Evolutionary conservation across 306 rosid genomes (phyloP).

Genomic region (Albizia julibrissin): DNA sequence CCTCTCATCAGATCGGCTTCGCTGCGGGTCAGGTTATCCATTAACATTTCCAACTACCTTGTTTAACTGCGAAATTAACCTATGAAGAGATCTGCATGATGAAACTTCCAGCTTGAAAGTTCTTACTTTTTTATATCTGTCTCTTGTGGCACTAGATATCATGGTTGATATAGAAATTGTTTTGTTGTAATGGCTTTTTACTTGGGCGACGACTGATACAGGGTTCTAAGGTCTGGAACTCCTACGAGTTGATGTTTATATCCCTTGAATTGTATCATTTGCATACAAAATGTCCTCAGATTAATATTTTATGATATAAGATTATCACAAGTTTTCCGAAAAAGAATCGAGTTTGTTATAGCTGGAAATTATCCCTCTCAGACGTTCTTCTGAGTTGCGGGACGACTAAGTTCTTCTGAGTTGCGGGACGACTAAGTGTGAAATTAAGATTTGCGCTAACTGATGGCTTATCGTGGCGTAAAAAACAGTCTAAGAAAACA

Average conservation of each 20-base stretch:
- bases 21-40: slow-evolving; percentile 41
- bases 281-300: not conserved
- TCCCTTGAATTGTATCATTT: not conserved
- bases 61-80: slow-evolving; percentile 8
- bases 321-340: not conserved
- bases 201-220: not conserved
- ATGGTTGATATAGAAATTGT: not conserved
- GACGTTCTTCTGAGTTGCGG: slow-evolving; percentile 6
- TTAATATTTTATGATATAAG: not conserved
- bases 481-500: not conserved
- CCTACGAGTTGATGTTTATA: not conserved
- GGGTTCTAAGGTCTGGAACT: slow-evolving; percentile 3
- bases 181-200: slow-evolving; percentile 1
- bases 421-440: slow-evolving; percentile 3
- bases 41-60: not conserved
- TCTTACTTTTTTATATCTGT: not conserved
- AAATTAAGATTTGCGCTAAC: not conserved
- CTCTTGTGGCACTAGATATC: slow-evolving; percentile 18
- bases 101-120: not conserved
- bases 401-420: not conserved
- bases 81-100: slow-evolving; percentile 10
- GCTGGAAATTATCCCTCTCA: not conserved
- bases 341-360: not conserved
- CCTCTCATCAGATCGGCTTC: slow-evolving; percentile 36
- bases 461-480: not conserved